phyloP scores from a whole-genome alignment of 352 stramenopile genomes.

The Nothophytophthora sp. region DNA sequence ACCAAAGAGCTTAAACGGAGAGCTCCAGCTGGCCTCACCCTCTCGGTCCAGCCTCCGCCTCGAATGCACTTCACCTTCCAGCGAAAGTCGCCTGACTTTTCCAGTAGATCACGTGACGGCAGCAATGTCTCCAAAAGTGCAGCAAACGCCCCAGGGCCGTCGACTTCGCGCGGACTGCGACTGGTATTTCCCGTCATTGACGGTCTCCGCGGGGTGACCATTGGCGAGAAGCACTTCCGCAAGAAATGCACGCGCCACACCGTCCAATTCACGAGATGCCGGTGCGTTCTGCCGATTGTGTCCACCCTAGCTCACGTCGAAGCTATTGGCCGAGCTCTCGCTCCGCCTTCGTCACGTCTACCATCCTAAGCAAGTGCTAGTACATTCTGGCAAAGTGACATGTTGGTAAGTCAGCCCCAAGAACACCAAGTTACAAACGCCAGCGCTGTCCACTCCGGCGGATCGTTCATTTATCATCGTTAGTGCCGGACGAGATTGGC shows the following conservation, averaged over 20 bases:
- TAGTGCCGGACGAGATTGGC: slow-evolving; percentile 56
- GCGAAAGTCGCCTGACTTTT: background rate
- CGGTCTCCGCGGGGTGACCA: slow-evolving; percentile 48
- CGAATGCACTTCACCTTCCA: slow-evolving; percentile 47
- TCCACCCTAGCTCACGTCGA: slow-evolving; percentile 58
- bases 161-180: slow-evolving; percentile 2
- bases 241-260: slow-evolving; percentile 62
- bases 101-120: background rate
- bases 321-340: slow-evolving; percentile 44
- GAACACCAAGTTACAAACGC: background rate
- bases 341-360: slow-evolving; percentile 12
- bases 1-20: slow-evolving; percentile 57
- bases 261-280: slow-evolving; percentile 56
- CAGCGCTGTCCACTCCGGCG: background rate
- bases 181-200: slow-evolving; percentile 49
- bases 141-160: background rate
- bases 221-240: slow-evolving; percentile 50
- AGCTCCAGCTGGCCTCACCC: slow-evolving; percentile 26
- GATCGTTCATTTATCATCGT: slow-evolving; percentile 34
- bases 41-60: slow-evolving; percentile 49
- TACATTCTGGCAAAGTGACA: no score
- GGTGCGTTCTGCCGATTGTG: slow-evolving; percentile 60
- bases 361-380: background rate
- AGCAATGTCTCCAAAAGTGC: no score
- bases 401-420: no score